phyloP scores from a whole-genome alignment of 1,284 basidiomycete genomes.

The Rhodotorula sp. region DNA sequence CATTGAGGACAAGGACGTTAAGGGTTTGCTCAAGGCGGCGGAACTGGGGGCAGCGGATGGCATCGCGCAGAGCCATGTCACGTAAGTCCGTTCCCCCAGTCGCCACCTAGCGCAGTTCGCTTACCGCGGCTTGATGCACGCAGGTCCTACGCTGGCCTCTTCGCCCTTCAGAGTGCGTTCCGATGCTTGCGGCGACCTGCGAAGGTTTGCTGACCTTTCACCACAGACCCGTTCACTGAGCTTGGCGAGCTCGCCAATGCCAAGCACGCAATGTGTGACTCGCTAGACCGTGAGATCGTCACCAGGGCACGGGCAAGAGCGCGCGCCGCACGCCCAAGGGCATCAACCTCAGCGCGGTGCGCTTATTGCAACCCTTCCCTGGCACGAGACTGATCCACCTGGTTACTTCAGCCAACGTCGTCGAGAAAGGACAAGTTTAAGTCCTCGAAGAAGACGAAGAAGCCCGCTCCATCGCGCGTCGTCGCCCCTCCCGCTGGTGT shows the following conservation, averaged over 20 bases:
- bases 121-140: too few relatives aligned
- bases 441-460: not conserved
- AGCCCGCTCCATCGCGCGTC: not conserved
- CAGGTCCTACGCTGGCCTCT: conserved; percentile 33
- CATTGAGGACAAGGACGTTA: conserved; percentile 27
- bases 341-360: conserved; percentile 11
- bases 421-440: not conserved
- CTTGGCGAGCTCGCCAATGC: conserved; percentile 35
- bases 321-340: not conserved
- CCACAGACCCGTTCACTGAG: conserved; percentile 38
- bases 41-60: conserved; percentile 35
- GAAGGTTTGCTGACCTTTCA: not conserved
- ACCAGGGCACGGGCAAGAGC: conserved; percentile 17
- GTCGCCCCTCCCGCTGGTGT: not conserved
- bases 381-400: not conserved
- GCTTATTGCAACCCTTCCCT: too few relatives aligned
- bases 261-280: conserved; percentile 32
- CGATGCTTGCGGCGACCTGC: not conserved
- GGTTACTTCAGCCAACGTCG: not conserved
- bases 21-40: conserved; percentile 24
- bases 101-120: not conserved
- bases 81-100: not conserved
- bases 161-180: conserved; percentile 24
- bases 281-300: conserved; percentile 34
- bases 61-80: conserved; percentile 20